These are phyloP conservation scores for Globisporangium ultimum DNA, from an alignment of 352 stramenopile genomes.

Conservation along the genomic window DNA sequence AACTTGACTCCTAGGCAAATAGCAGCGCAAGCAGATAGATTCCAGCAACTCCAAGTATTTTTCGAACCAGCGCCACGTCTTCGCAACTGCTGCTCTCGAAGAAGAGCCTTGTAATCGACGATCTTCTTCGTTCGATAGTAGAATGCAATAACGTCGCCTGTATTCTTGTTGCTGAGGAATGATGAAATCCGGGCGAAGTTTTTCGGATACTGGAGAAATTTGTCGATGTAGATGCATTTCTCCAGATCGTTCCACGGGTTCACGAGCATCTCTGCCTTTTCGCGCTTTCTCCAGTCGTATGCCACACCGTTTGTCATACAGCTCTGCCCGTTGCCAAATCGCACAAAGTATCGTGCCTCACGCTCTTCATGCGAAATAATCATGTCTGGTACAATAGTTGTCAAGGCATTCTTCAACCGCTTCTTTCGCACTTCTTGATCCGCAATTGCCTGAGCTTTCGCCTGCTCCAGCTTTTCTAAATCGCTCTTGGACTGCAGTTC, in stretches of 20 bases:
- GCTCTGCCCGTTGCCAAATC: conserved; percentile 53
- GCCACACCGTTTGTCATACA: conserved; percentile 63
- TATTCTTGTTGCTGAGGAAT: conserved; percentile 94
- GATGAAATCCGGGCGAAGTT: conserved; percentile 97
- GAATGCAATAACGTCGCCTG: conserved; percentile 95
- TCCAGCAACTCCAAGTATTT: conserved; percentile 89
- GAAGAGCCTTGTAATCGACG: conserved; percentile 95
- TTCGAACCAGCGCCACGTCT: conserved; percentile 81
- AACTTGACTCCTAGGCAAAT: conserved; percentile 86
- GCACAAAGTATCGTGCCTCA: conserved; percentile 44
- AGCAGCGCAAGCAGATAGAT: conserved; percentile 72
- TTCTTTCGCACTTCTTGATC: conserved; percentile 85
- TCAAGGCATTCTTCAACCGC: conserved; percentile 76
- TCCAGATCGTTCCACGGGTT: conserved; percentile 98
- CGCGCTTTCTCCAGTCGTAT: conserved; percentile 57
- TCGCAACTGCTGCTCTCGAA: conserved; percentile 87
- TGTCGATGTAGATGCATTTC: conserved; percentile 99
- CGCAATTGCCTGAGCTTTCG: conserved; percentile 62
- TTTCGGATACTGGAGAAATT: conserved; percentile 98
- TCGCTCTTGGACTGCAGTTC: conserved; percentile 70
- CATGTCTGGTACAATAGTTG: conserved; percentile 85
- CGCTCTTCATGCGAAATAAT: conserved; percentile 59
- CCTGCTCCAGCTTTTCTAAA: conserved; percentile 81
- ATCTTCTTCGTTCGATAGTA: conserved; percentile 99
- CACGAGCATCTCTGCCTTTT: conserved; percentile 69